phyloP scores from a whole-genome alignment of 805 yeast genomes.

The Saturnispora mendoncae region DNA sequence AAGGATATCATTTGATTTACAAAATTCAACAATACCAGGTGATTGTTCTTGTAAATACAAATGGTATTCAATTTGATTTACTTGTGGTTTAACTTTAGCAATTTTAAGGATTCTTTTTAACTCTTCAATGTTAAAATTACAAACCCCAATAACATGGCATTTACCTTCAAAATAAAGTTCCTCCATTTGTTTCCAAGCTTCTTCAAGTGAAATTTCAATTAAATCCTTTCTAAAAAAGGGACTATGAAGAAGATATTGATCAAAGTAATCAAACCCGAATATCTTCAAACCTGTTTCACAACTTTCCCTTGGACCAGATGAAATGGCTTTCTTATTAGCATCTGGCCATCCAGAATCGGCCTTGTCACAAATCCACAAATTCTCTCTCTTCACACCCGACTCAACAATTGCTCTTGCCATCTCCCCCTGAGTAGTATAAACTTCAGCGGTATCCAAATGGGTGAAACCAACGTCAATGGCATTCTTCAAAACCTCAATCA shows the following conservation, averaged over 20 bases:
- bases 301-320: conserved; percentile 38
- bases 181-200: conserved; percentile 43
- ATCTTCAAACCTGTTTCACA: conserved; percentile 39
- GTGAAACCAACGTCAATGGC: conserved; percentile 46
- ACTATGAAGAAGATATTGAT: conserved; percentile 53
- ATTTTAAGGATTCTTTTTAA: conserved; percentile 35
- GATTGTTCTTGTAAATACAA: conserved; percentile 59
- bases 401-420: conserved; percentile 44
- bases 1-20: conserved; percentile 40
- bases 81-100: conserved; percentile 44
- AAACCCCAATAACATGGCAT: conserved; percentile 46
- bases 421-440: conserved; percentile 54
- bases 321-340: conserved; percentile 8
- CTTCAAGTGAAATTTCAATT: conserved; percentile 38
- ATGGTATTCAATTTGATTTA: conserved; percentile 64
- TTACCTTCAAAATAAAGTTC: conserved; percentile 36
- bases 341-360: conserved; percentile 36
- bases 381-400: conserved; percentile 36
- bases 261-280: conserved; percentile 45
- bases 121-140: conserved; percentile 46
- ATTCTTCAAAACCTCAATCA: conserved; percentile 36
- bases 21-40: conserved; percentile 44
- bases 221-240: conserved; percentile 39
- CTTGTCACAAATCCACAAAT: conserved; percentile 54
- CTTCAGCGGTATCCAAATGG: conserved; percentile 63